Conservation (phyloP, 331 rosid genomes). For the Malus hybrid region DNA sequence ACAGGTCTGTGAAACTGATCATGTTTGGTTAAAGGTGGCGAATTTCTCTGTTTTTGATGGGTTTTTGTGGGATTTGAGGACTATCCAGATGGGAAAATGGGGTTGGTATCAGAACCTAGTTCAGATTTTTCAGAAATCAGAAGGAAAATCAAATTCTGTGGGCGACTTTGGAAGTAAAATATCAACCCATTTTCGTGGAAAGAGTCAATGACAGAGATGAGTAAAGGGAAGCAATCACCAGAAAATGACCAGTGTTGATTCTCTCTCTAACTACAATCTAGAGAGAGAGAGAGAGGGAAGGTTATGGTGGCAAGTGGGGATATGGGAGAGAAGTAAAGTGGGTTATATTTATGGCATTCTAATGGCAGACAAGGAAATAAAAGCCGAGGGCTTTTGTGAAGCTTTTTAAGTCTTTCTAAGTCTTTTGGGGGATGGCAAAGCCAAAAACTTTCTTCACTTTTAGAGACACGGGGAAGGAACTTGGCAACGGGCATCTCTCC, state of each 20-base stretch:
- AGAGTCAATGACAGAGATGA: not conserved
- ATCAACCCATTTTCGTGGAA: conserved; percentile 10
- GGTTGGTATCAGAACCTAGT: not conserved
- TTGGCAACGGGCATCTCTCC: not conserved
- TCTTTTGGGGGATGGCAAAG: not conserved
- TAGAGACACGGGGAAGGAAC: not conserved
- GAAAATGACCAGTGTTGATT: not conserved
- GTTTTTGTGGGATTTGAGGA: not conserved
- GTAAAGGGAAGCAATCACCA: not conserved
- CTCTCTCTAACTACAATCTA: not conserved
- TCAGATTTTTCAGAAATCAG: not conserved
- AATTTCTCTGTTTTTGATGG: not conserved
- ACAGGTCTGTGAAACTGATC: conserved; percentile 58
- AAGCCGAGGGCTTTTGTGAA: conserved; percentile 28
- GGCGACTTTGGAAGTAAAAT: not conserved
- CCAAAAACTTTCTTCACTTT: too few relatives aligned
- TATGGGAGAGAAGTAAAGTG: not conserved
- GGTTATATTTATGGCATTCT: conserved; percentile 37
- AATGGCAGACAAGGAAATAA: conserved; percentile 52
- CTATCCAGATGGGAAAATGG: not conserved
- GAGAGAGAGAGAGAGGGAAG: not conserved
- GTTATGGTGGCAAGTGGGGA: not conserved
- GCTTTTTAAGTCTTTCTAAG: conserved; percentile 14
- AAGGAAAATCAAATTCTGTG: not conserved
- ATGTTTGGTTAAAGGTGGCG: conserved; percentile 6